phyloP scores from a whole-genome alignment of 1,284 basidiomycete genomes.

The Melampsora abietis-canadensis region DNA sequence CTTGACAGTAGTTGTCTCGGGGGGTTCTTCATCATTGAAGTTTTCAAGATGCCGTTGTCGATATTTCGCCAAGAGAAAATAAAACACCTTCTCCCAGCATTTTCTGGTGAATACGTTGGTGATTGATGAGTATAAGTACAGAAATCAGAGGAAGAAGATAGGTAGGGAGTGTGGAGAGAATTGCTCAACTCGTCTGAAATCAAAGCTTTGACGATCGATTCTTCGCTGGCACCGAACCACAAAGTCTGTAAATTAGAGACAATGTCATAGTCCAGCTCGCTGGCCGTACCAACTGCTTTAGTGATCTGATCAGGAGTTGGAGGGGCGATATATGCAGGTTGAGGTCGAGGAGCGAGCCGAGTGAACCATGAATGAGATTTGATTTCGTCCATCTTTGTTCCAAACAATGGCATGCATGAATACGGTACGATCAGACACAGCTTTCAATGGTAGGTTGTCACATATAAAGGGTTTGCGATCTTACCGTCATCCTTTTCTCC shows the following conservation, averaged over 20 bases:
- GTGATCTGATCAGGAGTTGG: conserved; percentile 67
- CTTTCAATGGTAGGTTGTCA: not conserved
- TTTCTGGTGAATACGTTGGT: conserved; percentile 56
- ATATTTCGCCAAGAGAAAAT: conserved; percentile 77
- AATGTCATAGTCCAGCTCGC: conserved; percentile 80
- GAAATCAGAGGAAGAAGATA: not conserved
- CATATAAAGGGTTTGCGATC: conserved; percentile 49
- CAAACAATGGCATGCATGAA: too few species aligned
- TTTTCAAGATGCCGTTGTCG: conserved; percentile 68
- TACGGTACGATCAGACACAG: not conserved
- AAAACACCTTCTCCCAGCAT: conserved; percentile 90
- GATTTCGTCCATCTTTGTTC: conserved; percentile 71
- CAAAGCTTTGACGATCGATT: conserved; percentile 68
- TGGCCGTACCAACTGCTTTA: conserved; percentile 62
- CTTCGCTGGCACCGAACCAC: conserved; percentile 74
- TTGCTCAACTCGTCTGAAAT: conserved; percentile 33
- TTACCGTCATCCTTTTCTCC: conserved; percentile 74
- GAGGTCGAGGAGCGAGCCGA: conserved; percentile 61
- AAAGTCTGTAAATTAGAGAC: conserved; percentile 84
- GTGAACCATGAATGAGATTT: conserved; percentile 83
- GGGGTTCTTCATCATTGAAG: conserved; percentile 62
- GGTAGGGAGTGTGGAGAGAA: not conserved
- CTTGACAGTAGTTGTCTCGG: not conserved
- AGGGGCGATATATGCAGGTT: conserved; percentile 56
- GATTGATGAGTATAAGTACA: not conserved